Conservation (phyloP, 305 asterid genomes). For the Striga hermonthica region DNA sequence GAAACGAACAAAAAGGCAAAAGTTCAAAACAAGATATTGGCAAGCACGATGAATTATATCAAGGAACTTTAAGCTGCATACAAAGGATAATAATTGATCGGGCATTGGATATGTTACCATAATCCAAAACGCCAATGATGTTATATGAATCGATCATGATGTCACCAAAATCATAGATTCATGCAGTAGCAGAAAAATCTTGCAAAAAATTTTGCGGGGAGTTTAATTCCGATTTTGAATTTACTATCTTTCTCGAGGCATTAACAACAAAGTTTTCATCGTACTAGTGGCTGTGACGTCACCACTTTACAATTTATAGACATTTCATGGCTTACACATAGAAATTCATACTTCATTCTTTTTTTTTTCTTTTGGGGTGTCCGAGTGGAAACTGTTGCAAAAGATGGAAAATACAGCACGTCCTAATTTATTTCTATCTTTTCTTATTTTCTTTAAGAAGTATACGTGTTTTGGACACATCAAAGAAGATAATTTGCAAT, state of each 20-base stretch:
- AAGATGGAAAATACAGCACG: neutral
- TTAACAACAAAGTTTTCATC: no score
- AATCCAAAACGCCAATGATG: neutral
- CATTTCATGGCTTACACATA: no score
- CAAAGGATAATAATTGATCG: neutral
- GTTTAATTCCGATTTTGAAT: no score
- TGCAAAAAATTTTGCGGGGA: no score
- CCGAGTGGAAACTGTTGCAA: no score
- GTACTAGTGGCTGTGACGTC: no score
- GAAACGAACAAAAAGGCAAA: constrained; percentile 29
- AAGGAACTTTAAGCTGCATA: neutral
- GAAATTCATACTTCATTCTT: no score
- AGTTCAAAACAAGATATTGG: constrained; percentile 1
- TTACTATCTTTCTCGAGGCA: no score
- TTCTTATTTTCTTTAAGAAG: neutral
- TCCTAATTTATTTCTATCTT: no score
- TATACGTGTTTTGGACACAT: neutral
- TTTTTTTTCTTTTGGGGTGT: no score
- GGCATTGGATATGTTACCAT: neutral
- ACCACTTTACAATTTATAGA: no score
- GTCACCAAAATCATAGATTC: neutral
- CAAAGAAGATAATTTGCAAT: neutral
- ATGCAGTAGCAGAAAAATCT: neutral
- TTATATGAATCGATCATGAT: neutral
- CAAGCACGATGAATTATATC: neutral